phyloP scores from a whole-genome alignment of 306 rosid genomes.

The Argentina anserina region DNA sequence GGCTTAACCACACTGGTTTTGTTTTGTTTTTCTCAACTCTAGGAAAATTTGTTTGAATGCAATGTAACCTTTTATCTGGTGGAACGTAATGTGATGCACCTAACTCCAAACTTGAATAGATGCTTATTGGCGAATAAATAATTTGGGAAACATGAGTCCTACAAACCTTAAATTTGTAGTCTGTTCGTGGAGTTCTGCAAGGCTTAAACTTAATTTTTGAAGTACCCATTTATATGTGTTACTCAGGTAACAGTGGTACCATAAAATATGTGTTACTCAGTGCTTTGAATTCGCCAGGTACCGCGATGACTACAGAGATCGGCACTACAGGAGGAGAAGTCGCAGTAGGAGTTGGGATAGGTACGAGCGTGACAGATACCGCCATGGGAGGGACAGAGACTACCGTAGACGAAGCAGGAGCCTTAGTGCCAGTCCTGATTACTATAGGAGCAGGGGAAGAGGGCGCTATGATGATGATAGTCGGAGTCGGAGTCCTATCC shows the following conservation, averaged over 20 bases:
- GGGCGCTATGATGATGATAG: constrained; percentile 59
- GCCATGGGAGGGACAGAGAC: constrained; percentile 55
- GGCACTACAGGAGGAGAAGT: constrained; percentile 60
- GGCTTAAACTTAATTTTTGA: neutral
- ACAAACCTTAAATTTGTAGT: neutral
- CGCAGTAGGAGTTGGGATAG: constrained; percentile 74
- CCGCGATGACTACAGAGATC: constrained; percentile 57
- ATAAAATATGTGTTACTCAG: neutral
- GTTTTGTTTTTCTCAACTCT: neutral
- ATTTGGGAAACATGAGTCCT: neutral
- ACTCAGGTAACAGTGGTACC: neutral
- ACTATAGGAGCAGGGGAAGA: constrained; percentile 55
- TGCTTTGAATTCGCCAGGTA: constrained; percentile 26
- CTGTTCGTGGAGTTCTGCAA: neutral
- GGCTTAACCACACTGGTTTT: neutral
- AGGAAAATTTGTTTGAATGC: neutral
- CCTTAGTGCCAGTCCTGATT: constrained; percentile 66
- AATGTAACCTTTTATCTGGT: neutral
- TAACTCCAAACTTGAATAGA: neutral
- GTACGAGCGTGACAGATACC: constrained; percentile 55
- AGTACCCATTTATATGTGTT: neutral
- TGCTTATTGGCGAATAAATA: neutral
- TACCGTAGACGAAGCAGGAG: constrained; percentile 61
- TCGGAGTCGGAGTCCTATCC: constrained; percentile 24
- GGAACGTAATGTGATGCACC: neutral